phyloP scores from a whole-genome alignment of 2,329 filamentous ascomycete species.

The Pezicula radicicola region DNA sequence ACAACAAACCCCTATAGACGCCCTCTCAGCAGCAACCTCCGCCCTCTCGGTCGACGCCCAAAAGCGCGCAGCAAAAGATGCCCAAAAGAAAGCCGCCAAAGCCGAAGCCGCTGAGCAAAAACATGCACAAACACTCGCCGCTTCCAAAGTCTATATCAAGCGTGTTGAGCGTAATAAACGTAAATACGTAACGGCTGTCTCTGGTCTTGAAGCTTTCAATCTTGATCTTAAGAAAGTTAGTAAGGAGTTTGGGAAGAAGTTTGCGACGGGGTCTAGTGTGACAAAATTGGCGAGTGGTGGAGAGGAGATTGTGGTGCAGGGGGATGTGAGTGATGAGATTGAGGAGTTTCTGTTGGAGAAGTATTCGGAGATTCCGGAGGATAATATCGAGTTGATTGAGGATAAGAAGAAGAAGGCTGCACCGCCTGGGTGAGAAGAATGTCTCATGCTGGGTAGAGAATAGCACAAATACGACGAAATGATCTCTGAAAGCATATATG shows the following conservation, averaged over 20 bases:
- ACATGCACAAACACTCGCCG: conserved; percentile 73
- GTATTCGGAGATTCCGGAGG: conserved; percentile 86
- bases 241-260: conserved; percentile 98
- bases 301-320: conserved; percentile 97
- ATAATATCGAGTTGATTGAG: conserved; percentile 92
- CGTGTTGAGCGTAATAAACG: conserved; percentile 97
- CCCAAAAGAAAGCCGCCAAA: conserved; percentile 94
- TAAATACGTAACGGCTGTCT: conserved; percentile 93
- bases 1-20: conserved; percentile 48
- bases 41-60: conserved; percentile 87
- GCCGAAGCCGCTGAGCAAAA: conserved; percentile 84
- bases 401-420: conserved; percentile 90
- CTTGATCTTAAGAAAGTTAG: conserved; percentile 93
- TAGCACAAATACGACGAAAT: too few species aligned
- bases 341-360: conserved; percentile 87
- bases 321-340: conserved; percentile 93
- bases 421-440: conserved; percentile 17
- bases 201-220: conserved; percentile 84
- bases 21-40: conserved; percentile 78
- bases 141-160: conserved; percentile 85
- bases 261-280: conserved; percentile 89
- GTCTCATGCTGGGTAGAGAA: too few species aligned
- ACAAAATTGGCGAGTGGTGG: conserved; percentile 83
- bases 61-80: conserved; percentile 93
- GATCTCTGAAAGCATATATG: too few species aligned